Conservation (phyloP, 2,329 filamentous ascomycete genomes). For the Cladosporium halotolerans region DNA sequence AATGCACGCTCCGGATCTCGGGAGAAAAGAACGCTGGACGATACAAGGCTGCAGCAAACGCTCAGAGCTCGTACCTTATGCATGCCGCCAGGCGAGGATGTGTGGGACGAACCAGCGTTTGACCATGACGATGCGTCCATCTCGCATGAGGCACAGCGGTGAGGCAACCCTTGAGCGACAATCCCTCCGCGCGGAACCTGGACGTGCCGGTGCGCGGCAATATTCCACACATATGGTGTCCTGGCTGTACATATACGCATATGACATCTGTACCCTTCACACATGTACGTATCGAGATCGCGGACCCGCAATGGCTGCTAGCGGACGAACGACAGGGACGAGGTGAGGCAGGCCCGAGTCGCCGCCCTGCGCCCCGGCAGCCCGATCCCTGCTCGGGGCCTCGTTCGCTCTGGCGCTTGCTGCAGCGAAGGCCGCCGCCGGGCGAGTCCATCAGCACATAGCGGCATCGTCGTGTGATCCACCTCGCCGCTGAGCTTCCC, state of each 20-base stretch:
- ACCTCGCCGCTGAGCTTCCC: not conserved
- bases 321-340: constrained; percentile 1
- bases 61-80: not conserved
- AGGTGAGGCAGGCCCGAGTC: not conserved
- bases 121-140: not conserved
- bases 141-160: constrained; percentile 11
- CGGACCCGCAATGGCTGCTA: no score
- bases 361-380: not conserved
- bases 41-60: constrained; percentile 10
- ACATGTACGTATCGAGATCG: no score
- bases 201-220: not conserved
- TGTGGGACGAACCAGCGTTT: constrained; percentile 7
- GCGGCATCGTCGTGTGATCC: not conserved
- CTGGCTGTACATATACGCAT: no score
- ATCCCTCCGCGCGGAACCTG: not conserved
- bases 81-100: constrained; percentile 1
- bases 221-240: not conserved
- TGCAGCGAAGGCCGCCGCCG: constrained; percentile 3
- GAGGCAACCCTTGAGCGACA: constrained; percentile 5
- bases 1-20: no score
- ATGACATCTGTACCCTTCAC: no score
- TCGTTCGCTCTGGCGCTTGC: constrained; percentile 4
- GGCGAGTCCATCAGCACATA: constrained; percentile 1
- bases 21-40: not conserved
- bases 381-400: constrained; percentile 5